A percentile compares a stretch with the other conserved stretches of the same genome.
phyloP scores from a whole-genome alignment of 371 early-diverging fungal genomes.

The Gilbertella persicaria region DNA sequence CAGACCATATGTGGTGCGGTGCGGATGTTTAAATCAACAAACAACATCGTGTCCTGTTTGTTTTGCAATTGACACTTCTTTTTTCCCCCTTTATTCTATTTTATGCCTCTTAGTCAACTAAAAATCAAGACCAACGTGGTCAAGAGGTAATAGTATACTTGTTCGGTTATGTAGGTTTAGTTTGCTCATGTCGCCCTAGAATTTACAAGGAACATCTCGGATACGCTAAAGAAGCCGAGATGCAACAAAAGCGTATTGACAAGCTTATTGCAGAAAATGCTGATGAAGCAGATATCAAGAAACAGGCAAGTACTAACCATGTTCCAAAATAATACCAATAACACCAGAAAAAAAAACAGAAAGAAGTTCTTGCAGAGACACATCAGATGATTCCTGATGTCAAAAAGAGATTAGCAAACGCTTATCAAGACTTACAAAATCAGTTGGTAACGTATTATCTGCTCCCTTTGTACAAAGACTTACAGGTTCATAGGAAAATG shows the following conservation, averaged over 20 bases:
- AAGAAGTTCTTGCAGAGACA: slow-evolving; percentile 79
- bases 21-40: too few species aligned
- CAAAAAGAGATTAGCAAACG: slow-evolving; percentile 58
- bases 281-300: slow-evolving; percentile 69
- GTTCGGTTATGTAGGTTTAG: neutral
- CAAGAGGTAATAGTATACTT: slow-evolving; percentile 51
- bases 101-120: slow-evolving; percentile 60
- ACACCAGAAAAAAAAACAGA: slow-evolving; percentile 33
- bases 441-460: slow-evolving; percentile 33
- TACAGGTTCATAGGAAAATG: slow-evolving; percentile 33
- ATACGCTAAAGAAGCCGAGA: slow-evolving; percentile 63
- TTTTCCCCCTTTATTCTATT: too few species aligned
- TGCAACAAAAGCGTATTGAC: slow-evolving; percentile 70
- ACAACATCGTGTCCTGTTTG: too few species aligned
- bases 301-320: too few species aligned
- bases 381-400: slow-evolving; percentile 76
- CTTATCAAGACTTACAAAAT: slow-evolving; percentile 58
- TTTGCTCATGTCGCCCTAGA: slow-evolving; percentile 28
- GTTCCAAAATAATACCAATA: too few species aligned
- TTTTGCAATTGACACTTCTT: too few species aligned
- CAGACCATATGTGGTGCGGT: too few species aligned
- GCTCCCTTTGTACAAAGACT: neutral
- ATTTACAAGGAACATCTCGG: slow-evolving; percentile 61
- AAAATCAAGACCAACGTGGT: slow-evolving; percentile 75
- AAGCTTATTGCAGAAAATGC: slow-evolving; percentile 57